Evolutionary conservation across 192 early-diverging fungal species (phyloP), one percentile per base, ranked within the genome.

Genomic region (Gonapodya prolifera): DNA sequence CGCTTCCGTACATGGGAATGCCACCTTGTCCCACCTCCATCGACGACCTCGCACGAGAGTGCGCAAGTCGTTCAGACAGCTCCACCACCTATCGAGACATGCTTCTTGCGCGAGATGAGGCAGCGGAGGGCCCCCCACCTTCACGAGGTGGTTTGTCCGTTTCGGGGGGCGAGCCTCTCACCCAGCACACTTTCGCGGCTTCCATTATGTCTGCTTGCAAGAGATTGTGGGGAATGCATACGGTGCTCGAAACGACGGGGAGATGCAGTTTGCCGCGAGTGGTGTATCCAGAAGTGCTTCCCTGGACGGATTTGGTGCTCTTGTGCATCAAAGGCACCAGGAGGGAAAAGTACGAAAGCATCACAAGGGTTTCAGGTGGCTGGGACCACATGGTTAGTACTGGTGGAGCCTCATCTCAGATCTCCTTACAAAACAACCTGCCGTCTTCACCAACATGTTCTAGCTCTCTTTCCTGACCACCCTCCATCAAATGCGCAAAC

Each of bases 101-200:
- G 8, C 45, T 61, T 23, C n/a, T n/a, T n/a, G n/a, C n/a, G n/a
- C n/a, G n/a, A n/a, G n/a, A n/a, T n/a, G n/a, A n/a, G n/a, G n/a
- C n/a, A n/a, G n/a, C n/a, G n/a, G n/a, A n/a, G n/a, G n/a, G n/a
- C n/a, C n/a, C n/a, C n/a, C 23, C 45, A 8, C 45, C 45, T 61
- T 61, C 45, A 8, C 35, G 75, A 33, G 75, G 75, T 34, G 75
- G 75, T 34, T 30, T 76, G 13, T 33, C 75, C 69, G 30, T 35
- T 17, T 76, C 75, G 30, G 75, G 75, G 30, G 75, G 75, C 69
- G 75, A 76, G 31, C 75, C 75, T 32, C 69, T 76, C 35, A 69
- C 75, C 69, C 75, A 76, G 34, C 75, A 30, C 35, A 30, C 35
- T 33, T 76, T 76, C 29, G 30, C 30, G 30, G 30, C 34, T 8